Percentiles rank a stretch among this genome's conserved stretches.
phyloP scores from a whole-genome alignment of 2,329 filamentous ascomycete species.

The Aulographum hederae region DNA sequence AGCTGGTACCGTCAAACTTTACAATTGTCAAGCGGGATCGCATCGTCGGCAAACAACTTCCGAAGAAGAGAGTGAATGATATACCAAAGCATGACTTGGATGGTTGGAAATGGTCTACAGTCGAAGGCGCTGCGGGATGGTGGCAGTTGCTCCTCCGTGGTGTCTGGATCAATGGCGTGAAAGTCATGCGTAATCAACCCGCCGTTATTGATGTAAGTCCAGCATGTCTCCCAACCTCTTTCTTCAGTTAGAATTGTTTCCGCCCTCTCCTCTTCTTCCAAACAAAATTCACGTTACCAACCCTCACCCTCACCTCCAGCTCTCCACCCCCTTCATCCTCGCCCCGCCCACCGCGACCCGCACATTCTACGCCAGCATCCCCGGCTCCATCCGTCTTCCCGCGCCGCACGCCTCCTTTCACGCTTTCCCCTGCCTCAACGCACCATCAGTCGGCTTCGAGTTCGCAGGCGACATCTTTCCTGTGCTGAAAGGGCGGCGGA shows the following conservation, averaged over 20 bases:
- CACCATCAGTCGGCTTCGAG: neutral
- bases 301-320: neutral
- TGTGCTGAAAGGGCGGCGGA: neutral
- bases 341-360: neutral
- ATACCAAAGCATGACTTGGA: no score
- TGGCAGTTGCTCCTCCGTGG: slow-evolving; percentile 15
- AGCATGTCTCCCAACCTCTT: no score
- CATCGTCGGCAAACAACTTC: neutral
- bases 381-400: neutral
- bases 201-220: slow-evolving; percentile 8
- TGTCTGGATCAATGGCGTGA: slow-evolving; percentile 14
- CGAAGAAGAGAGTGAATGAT: no score
- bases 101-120: slow-evolving; percentile 13
- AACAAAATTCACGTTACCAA: slow-evolving; percentile 13
- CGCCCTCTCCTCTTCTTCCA: no score
- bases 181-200: slow-evolving; percentile 15
- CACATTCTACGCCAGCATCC: neutral
- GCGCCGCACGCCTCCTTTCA: neutral
- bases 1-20: no score
- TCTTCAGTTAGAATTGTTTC: no score
- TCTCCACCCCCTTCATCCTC: neutral
- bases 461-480: neutral
- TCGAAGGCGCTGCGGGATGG: slow-evolving; percentile 15
- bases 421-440: neutral
- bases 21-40: neutral